Percentiles rank a stretch among this genome's conserved stretches.
phyloP scores from a whole-genome alignment of 345 rosid species.

The Gossypium herbaceum region DNA sequence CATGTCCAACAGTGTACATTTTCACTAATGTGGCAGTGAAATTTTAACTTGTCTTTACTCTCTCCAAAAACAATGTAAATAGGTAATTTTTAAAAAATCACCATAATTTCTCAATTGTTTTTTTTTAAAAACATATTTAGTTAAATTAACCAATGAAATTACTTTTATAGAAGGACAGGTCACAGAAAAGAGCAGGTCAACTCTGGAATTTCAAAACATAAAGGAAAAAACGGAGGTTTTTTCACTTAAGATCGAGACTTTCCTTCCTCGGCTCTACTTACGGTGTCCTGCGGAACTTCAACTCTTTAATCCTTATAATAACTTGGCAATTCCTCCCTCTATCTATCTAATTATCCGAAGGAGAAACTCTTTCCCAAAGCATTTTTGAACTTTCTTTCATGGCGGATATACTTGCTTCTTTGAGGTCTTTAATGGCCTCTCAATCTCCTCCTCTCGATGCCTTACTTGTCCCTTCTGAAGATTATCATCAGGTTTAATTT shows the following conservation, averaged over 20 bases:
- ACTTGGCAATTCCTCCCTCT: background rate
- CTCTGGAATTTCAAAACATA: background rate
- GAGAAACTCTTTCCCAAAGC: background rate
- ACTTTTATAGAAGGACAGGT: background rate
- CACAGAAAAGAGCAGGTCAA: conserved; percentile 1
- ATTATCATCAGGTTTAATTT: conserved; percentile 72
- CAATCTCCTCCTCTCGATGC: conserved; percentile 93
- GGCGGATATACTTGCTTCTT: conserved; percentile 59
- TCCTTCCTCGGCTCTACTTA: background rate
- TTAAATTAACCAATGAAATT: too few species aligned
- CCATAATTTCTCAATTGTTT: too few species aligned
- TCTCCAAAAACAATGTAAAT: too few species aligned
- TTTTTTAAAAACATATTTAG: too few species aligned
- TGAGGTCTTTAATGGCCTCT: conserved; percentile 82
- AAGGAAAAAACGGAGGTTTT: background rate
- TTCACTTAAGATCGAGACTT: background rate
- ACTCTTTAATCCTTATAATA: background rate
- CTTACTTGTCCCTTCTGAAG: conserved; percentile 80
- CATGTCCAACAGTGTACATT: fast-evolving
- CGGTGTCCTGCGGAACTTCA: background rate
- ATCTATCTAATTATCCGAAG: background rate
- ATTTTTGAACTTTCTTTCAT: conserved; percentile 18
- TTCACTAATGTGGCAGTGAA: too few species aligned
- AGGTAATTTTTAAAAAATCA: too few species aligned
- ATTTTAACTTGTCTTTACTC: too few species aligned